Base-by-base conservation (phyloP, 495 filamentous ascomycete species). In the Darksidea phi region DNA sequence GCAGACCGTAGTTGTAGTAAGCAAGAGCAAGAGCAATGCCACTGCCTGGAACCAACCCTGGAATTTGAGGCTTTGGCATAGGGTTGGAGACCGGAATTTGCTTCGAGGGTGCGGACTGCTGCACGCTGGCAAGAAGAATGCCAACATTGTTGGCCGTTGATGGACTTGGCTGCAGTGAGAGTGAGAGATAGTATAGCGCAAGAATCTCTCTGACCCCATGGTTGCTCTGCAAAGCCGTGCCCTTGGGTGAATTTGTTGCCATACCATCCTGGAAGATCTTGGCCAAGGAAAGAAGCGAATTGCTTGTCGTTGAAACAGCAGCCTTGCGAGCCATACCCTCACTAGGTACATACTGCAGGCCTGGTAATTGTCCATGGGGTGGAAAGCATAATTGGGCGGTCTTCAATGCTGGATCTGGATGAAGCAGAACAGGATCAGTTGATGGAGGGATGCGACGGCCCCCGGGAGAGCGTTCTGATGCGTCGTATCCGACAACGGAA, bases 251-350 rank as follows among this genome's bases (percentile, higher is more conserved):
- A 60, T 84, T 91, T 6, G 90, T 88, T 21, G 76, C 80, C 89
- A 97, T 96, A n/a, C 91, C 88, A 76, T 99, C 94, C 73, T 99
- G 94, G 65, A 95, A 97, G 46, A 99, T 97, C 73, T 99, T 99
- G 23, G 94, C 94, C 48, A 99, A 77, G 0, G 93, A 97, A 2
- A 99, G 81, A 7, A 99, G 76, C 15, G 92, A 94, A 71, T 99
- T 99, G 74, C 93, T 97, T 2, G 92, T 96, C 2, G 92, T 97
- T 6, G 90, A 91, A 11, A 96, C 82, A 12, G 90, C 93, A 10
- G 91, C 89, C 69, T 84, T 91, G 65, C 85, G 82, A 20, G 89
- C 82, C 41, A 86, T 76, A 8, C 87, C 88, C 38, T 89, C 84
- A 0, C 59, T 64, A 13, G 86, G 76, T 12, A 97, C 83, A 70